Base-by-base conservation (phyloP, 257 asterid genomes). In the Penstemon newberryi region DNA sequence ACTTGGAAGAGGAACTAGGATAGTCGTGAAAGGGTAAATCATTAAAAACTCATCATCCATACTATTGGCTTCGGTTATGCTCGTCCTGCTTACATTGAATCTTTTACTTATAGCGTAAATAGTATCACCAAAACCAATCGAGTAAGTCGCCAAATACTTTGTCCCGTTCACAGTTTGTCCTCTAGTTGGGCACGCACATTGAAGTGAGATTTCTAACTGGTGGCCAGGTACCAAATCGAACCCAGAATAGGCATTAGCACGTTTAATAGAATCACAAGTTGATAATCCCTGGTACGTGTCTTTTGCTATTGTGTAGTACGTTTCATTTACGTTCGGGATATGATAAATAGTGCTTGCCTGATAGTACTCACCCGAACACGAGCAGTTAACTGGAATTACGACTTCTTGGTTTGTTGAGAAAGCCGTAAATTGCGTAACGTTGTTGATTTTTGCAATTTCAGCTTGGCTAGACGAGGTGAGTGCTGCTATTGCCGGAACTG, bases 181-280 rank as follows among this genome's bases (percentile, higher is more conserved):
- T 19, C 44, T 61, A 0, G 82, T 78, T 7, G 88, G 88, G 69
- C 90, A 86, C 12, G 90, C 86, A 52, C 88, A 84, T 37, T 85
- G 77, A 1, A 86, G 90, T 1, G 88, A 88, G 47, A 86, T 77
- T 44, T 55, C 78, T 61, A 86, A 6, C 63, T 71, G 76, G n/a
- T 59, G 55, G 45, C 83, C 83, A 0, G 55, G 62, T 12, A 41
- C 56, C 57, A 81, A 61, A 10, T 38, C 11, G 51, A 72, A 50
- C 43, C n/a, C 75, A 0, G 67, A 52, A n/a, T 69, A 60, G 0
- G 11, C 39, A 56, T 79, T 81, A 12, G 50, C 80, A 18, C 25
- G 60, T 36, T 12, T 59, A 8, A 84, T 70, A 39, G 82, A 51
- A 36, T 53, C 33, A 60, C 90, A 84, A 3, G 90, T 77, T 6